Percentiles rank a stretch among this genome's conserved stretches.
phyloP scores from a whole-genome alignment of 805 yeast genomes.

The Lachancea fermentati region DNA sequence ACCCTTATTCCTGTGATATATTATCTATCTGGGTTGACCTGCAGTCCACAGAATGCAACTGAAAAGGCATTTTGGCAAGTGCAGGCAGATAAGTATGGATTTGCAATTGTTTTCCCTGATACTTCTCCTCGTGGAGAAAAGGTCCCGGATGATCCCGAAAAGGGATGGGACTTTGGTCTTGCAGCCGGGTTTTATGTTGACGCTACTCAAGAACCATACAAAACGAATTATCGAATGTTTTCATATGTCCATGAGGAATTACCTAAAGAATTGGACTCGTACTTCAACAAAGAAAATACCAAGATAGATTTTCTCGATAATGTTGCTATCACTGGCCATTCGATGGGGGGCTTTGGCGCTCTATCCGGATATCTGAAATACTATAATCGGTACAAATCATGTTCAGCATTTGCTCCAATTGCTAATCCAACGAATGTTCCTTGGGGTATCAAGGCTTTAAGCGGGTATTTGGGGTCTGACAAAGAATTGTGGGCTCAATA shows the following conservation, averaged over 20 bases:
- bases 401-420: slow-evolving; percentile 89
- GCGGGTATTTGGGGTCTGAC: slow-evolving; percentile 64
- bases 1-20: slow-evolving; percentile 62
- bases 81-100: slow-evolving; percentile 73
- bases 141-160: slow-evolving; percentile 64
- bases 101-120: slow-evolving; percentile 90
- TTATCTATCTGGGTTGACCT: slow-evolving; percentile 84
- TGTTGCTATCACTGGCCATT: slow-evolving; percentile 86
- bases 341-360: slow-evolving; percentile 99
- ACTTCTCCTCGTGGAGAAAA: slow-evolving; percentile 89
- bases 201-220: slow-evolving; percentile 71
- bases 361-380: slow-evolving; percentile 60
- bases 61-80: slow-evolving; percentile 88
- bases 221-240: slow-evolving; percentile 76
- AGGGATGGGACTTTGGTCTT: slow-evolving; percentile 80
- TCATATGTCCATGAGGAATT: slow-evolving; percentile 74
- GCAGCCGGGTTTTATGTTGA: slow-evolving; percentile 95
- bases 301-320: slow-evolving; percentile 54
- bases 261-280: slow-evolving; percentile 42
- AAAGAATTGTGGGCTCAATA: slow-evolving; percentile 56
- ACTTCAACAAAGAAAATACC: slow-evolving; percentile 29
- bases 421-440: slow-evolving; percentile 68
- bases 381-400: slow-evolving; percentile 60
- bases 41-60: slow-evolving; percentile 88
- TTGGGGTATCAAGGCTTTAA: slow-evolving; percentile 87